Percentiles rank a stretch among this genome's conserved stretches.
Conservation (phyloP, 768 basidiomycete species). For the Phaeotremella skinneri region DNA sequence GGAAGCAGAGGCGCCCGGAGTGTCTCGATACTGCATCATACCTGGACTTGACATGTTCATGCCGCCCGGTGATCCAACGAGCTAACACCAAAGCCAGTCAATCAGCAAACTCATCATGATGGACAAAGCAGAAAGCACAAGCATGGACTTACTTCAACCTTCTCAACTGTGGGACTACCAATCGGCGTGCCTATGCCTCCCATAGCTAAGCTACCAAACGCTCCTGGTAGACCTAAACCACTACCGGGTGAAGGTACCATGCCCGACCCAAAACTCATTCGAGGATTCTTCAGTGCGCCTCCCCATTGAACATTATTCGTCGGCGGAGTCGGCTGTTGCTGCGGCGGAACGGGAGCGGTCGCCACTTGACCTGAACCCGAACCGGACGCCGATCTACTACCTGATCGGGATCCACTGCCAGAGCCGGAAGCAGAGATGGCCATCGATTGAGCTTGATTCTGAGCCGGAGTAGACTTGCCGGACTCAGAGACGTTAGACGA, state of each 20-base stretch:
- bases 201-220: constrained; percentile 43
- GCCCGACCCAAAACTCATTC: constrained; percentile 32
- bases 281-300: constrained; percentile 2
- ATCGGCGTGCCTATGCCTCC: constrained; percentile 35
- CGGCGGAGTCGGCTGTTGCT: constrained; percentile 20
- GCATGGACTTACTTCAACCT: constrained; percentile 29
- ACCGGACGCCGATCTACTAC: background rate
- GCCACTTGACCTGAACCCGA: background rate
- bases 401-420: background rate
- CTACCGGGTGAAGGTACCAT: constrained; percentile 39
- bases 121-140: background rate
- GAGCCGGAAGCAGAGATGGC: background rate
- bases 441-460: background rate
- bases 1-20: constrained; percentile 31
- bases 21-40: constrained; percentile 42
- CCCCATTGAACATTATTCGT: constrained; percentile 15
- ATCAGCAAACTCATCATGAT: too few relatives aligned
- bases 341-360: background rate
- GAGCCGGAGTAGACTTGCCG: constrained; percentile 31
- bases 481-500: constrained; percentile 15
- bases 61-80: constrained; percentile 30
- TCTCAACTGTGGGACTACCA: constrained; percentile 43
- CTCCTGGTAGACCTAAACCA: constrained; percentile 33
- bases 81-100: constrained; percentile 18
- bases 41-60: constrained; percentile 36